Base-by-base conservation (phyloP, 352 stramenopile genomes). In the Pseudoperonospora humuli region DNA sequence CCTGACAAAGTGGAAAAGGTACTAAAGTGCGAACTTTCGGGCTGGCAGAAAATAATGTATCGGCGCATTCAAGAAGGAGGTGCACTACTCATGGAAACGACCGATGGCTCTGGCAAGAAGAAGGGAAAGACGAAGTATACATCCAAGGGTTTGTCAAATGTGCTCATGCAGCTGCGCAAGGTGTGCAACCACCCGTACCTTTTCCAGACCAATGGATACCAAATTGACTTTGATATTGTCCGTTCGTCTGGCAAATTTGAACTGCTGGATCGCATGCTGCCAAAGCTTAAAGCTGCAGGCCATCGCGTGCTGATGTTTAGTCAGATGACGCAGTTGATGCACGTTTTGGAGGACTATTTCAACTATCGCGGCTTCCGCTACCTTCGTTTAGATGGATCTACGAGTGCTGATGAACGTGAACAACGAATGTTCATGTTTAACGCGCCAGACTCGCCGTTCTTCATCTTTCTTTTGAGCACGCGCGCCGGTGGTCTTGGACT, bases 361-460 rank as follows among this genome's bases (percentile, higher is more conserved):
- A 75, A 73, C 50, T 93, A 90, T 44, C 78, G 84, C 20, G 75
- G 81, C 10, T 98, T 96, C 66, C 85, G 83, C 3, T 98, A 98
- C 61, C 89, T 97, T 51, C 83, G 94, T 10, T 89, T 99, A 39
- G 96, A 99, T 65, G 96, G 96, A 8, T 93, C 82, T 2, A 98
- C 93, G 7, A 94, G 89, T 39, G 94, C 97, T 27, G 87, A 98
- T 49, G 95, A 98, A 52, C 79, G 97, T 15, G 95, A 99, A 69
- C 75, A 91, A 54, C 84, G 93, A 33, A 99, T 99, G 84, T 97
- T 98, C 57, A 93, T 91, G 61, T 99, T 99, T 70, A 98, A 98
- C 57, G 84, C 80, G 3, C 57, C 78, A 2, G 81, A 93, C 50
- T 90, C 78, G 17, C 78, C 78, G 3, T 89, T 73, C 57, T 99